phyloP scores from a whole-genome alignment of 805 yeast genomes.

The Hermanozyma aechmeae region DNA sequence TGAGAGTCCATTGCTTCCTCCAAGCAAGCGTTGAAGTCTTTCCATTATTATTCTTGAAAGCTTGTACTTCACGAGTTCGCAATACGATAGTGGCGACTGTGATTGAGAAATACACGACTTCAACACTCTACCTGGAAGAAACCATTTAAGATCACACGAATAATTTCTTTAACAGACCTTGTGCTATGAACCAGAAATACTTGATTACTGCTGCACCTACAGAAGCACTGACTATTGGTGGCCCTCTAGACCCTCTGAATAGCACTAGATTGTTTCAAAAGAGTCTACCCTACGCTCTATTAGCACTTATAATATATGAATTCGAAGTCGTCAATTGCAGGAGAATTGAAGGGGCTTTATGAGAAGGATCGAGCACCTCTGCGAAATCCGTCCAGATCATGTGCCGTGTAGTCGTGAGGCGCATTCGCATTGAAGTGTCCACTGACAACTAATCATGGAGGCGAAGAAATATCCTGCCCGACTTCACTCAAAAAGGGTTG shows the following conservation, averaged over 20 bases:
- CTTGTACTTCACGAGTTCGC: neutral
- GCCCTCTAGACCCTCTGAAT: no score
- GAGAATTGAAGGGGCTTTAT: neutral
- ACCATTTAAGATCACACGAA: neutral
- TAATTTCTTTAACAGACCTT: no score
- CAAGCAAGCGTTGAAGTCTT: slow-evolving; percentile 39
- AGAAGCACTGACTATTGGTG: no score
- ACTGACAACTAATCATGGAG: neutral
- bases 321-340: neutral
- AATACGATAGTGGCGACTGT: neutral
- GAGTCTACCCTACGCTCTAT: neutral
- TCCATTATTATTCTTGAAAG: slow-evolving; percentile 22
- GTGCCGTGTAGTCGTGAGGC: neutral
- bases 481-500: neutral
- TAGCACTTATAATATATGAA: neutral
- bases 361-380: neutral
- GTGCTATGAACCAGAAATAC: no score
- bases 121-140: neutral
- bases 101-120: neutral
- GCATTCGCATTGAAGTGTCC: neutral
- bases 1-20: slow-evolving; percentile 33
- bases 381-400: neutral
- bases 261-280: neutral
- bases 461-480: neutral
- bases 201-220: no score